A percentile compares a stretch with the other conserved stretches of the same genome.
These are phyloP conservation scores for Cardiospermum halicacabum DNA, from an alignment of 345 rosid species.

Conservation along the genomic window DNA sequence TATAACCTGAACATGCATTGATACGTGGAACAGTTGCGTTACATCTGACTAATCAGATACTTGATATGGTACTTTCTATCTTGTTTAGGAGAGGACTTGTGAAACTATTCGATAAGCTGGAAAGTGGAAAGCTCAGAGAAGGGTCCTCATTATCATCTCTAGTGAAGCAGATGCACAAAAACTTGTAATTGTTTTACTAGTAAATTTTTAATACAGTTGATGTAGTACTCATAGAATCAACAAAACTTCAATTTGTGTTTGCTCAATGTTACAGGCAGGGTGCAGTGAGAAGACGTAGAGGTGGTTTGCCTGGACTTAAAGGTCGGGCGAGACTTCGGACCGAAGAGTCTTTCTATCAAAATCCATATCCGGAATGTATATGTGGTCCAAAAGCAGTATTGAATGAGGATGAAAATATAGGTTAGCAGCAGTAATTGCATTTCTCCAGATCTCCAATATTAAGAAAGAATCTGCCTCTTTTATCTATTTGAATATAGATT, in stretches of 20 bases:
- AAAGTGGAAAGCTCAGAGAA: constrained; percentile 50
- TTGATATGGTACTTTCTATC: not conserved
- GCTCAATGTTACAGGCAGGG: constrained; percentile 59
- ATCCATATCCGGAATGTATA: constrained; percentile 86
- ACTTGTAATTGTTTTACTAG: constrained; percentile 36
- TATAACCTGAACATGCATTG: not conserved
- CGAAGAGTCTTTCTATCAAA: constrained; percentile 89
- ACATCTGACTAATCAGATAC: constrained; percentile 1
- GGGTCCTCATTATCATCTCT: constrained; percentile 38
- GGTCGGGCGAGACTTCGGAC: constrained; percentile 79
- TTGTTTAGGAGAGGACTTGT: constrained; percentile 70
- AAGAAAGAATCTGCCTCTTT: no score
- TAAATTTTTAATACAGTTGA: not conserved
- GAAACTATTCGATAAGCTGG: constrained; percentile 59
- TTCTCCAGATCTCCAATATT: no score
- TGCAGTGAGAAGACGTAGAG: constrained; percentile 67
- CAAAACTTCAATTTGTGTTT: not conserved
- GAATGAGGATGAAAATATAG: constrained; percentile 5
- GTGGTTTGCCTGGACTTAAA: constrained; percentile 59
- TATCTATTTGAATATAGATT: no score
- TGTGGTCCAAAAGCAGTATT: constrained; percentile 43
- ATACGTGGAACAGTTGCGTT: not conserved
- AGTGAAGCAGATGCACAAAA: constrained; percentile 63
- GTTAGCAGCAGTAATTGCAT: no score
- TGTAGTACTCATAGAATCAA: not conserved